These are phyloP conservation scores for Butyriboletus loyo DNA, from an alignment of 768 basidiomycete genomes.

Conservation along the genomic window DNA sequence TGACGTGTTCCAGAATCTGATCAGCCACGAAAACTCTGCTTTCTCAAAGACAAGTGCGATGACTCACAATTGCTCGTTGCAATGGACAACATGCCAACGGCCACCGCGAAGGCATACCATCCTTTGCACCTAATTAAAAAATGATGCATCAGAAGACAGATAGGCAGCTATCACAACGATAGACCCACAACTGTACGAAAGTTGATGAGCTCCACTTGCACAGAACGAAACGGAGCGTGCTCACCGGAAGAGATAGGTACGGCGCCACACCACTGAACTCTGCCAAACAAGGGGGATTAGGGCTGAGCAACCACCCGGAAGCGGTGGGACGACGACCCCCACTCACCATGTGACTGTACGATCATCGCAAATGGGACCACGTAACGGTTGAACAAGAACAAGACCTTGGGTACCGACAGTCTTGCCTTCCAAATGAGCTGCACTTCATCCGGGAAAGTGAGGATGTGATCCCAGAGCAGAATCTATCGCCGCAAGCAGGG, in stretches of 20 bases:
- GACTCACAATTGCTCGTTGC: constrained; percentile 36
- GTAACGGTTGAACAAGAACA: constrained; percentile 37
- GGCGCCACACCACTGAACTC: constrained; percentile 22
- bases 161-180: background rate
- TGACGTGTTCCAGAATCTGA: constrained; percentile 7
- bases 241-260: constrained; percentile 15
- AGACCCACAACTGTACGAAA: constrained; percentile 17
- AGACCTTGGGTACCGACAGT: constrained; percentile 26
- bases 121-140: constrained; percentile 23
- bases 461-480: constrained; percentile 33
- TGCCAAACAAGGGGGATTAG: background rate
- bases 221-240: background rate
- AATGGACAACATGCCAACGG: constrained; percentile 36
- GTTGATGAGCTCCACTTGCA: background rate
- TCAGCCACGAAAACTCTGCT: constrained; percentile 1
- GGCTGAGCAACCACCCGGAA: background rate
- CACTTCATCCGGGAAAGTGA: constrained; percentile 35
- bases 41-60: background rate
- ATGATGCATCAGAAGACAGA: background rate
- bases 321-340: background rate
- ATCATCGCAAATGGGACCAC: constrained; percentile 31
- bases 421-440: constrained; percentile 30
- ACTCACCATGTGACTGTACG: constrained; percentile 30
- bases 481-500: constrained; percentile 15
- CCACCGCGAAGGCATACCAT: constrained; percentile 16